Conservation (phyloP, 169 alveolate species). For the Plasmodium malariae region DNA sequence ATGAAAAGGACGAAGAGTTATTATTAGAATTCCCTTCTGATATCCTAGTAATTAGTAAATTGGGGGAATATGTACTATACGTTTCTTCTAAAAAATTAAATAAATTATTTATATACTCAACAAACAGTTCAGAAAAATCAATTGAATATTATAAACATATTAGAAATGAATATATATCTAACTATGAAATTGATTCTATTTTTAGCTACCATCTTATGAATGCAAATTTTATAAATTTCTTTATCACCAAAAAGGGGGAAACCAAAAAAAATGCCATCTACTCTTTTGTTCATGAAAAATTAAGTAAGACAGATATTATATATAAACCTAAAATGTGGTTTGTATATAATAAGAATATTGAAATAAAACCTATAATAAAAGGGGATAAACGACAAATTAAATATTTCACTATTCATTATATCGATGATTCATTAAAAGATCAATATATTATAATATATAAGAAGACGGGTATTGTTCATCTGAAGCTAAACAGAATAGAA, state of each 20-base stretch:
- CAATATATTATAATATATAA: constrained; percentile 22
- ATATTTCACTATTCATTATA: constrained; percentile 5
- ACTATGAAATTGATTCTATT: constrained; percentile 85
- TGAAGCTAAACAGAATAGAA: constrained; percentile 22
- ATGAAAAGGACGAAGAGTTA: constrained; percentile 24
- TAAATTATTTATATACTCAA: constrained; percentile 26
- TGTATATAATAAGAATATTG: constrained; percentile 17
- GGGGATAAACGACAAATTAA: constrained; percentile 68
- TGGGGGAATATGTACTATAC: constrained; percentile 34
- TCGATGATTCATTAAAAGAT: constrained; percentile 42
- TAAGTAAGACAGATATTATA: background rate
- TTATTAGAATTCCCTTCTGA: constrained; percentile 4
- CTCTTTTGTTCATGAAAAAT: constrained; percentile 62
- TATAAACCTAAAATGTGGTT: constrained; percentile 15
- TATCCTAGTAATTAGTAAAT: constrained; percentile 31
- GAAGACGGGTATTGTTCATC: constrained; percentile 51
- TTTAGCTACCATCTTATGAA: constrained; percentile 51
- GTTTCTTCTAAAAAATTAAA: constrained; percentile 35
- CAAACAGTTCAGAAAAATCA: constrained; percentile 20
- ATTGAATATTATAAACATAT: constrained; percentile 26
- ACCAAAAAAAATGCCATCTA: background rate
- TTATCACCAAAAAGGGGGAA: constrained; percentile 14
- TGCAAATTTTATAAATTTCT: constrained; percentile 36
- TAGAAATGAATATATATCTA: constrained; percentile 23
- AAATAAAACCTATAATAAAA: constrained; percentile 30